Percentiles rank a stretch among this genome's conserved stretches.
Evolutionary conservation across 73 alveolate genomes (phyloP).

Genomic region (Durusdinium trenchii): DNA sequence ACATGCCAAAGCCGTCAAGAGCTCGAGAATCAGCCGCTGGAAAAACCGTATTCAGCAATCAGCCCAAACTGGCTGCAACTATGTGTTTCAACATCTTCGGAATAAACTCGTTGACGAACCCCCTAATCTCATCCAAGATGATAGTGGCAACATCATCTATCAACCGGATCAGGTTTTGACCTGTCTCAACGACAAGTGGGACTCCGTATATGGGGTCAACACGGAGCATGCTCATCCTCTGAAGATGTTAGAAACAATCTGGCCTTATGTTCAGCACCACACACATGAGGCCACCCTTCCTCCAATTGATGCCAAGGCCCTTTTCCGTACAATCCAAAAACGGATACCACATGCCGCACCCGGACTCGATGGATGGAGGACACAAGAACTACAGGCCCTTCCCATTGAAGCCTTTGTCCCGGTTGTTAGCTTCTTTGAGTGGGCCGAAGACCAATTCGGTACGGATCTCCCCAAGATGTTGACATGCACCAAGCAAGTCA

Average conservation of each 20-base stretch:
- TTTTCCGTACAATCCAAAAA: background rate
- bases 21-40: background rate
- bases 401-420: background rate
- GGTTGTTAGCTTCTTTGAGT: background rate
- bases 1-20: too few relatives aligned
- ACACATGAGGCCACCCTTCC: background rate
- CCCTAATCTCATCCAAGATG: background rate
- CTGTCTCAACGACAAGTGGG: background rate
- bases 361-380: background rate
- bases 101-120: background rate
- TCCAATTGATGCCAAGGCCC: background rate
- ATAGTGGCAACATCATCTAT: background rate
- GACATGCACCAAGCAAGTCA: background rate
- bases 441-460: background rate
- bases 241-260: too few relatives aligned
- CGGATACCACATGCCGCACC: background rate
- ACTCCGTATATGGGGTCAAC: background rate
- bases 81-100: background rate
- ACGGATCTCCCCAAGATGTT: background rate
- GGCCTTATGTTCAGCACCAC: background rate
- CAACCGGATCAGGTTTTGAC: background rate
- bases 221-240: background rate
- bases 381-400: background rate
- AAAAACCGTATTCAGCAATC: background rate
- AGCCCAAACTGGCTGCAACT: background rate